These are phyloP conservation scores for Phytophthora cajani DNA, from an alignment of 352 stramenopile species.

Conservation along the genomic window DNA sequence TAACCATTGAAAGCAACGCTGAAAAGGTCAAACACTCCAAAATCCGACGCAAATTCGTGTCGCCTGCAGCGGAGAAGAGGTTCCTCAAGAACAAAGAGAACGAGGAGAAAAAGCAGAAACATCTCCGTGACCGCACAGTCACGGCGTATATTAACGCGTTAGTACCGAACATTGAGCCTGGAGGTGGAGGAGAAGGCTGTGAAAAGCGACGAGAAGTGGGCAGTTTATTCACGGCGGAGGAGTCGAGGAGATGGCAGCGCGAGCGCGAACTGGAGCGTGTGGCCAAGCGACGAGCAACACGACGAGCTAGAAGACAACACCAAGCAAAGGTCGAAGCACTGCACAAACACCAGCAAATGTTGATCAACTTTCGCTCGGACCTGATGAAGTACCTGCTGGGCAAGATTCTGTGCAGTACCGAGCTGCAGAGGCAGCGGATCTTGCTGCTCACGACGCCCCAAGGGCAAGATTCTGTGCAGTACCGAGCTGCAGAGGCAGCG, in stretches of 20 bases:
- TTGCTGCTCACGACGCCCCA: slow-evolving; percentile 62
- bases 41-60: slow-evolving; percentile 53
- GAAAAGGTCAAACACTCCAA: slow-evolving; percentile 30
- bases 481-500: slow-evolving; percentile 59
- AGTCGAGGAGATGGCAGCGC: slow-evolving; percentile 53
- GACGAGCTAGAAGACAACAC: slow-evolving; percentile 48
- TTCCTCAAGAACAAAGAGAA: slow-evolving; percentile 56
- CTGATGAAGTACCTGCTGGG: slow-evolving; percentile 55
- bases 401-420: slow-evolving; percentile 56
- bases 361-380: slow-evolving; percentile 53
- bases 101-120: slow-evolving; percentile 48
- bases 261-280: slow-evolving; percentile 55
- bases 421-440: slow-evolving; percentile 65
- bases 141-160: slow-evolving; percentile 54
- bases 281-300: slow-evolving; percentile 40
- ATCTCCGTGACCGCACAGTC: slow-evolving; percentile 37
- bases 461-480: slow-evolving; percentile 53
- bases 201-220: slow-evolving; percentile 40
- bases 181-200: slow-evolving; percentile 8
- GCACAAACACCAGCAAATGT: slow-evolving; percentile 53
- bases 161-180: slow-evolving; percentile 27
- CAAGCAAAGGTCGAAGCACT: slow-evolving; percentile 47
- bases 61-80: slow-evolving; percentile 52
- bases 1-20: slow-evolving; percentile 34
- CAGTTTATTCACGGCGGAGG: slow-evolving; percentile 57